Percentiles rank a stretch among this genome's conserved stretches.
These are phyloP conservation scores for Thelonectria discophora DNA, from an alignment of 2,329 filamentous ascomycete genomes.

Conservation along the genomic window DNA sequence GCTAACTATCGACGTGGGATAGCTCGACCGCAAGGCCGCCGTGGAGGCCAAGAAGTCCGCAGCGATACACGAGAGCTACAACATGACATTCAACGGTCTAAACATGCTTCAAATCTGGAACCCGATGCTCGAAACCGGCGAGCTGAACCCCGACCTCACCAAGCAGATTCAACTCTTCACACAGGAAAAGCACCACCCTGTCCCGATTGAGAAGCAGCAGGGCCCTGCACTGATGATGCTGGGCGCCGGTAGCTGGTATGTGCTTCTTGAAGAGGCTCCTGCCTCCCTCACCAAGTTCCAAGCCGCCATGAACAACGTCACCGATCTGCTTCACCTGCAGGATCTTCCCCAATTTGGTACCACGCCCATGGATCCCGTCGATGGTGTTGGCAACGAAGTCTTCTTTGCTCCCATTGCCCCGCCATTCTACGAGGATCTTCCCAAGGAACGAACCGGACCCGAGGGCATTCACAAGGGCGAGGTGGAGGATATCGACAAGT, in stretches of 20 bases:
- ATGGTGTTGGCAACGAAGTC: slow-evolving; percentile 43
- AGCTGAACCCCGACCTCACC: slow-evolving; percentile 37
- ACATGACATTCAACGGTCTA: slow-evolving; percentile 55
- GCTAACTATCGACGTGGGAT: background rate
- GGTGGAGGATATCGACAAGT: slow-evolving; percentile 37
- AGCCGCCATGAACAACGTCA: slow-evolving; percentile 38
- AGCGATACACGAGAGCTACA: slow-evolving; percentile 34
- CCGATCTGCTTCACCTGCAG: slow-evolving; percentile 31
- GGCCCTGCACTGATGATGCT: slow-evolving; percentile 39
- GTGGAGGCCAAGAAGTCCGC: slow-evolving; percentile 11
- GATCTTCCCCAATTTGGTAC: slow-evolving; percentile 35
- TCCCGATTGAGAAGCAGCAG: slow-evolving; percentile 29
- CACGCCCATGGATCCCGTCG: slow-evolving; percentile 34
- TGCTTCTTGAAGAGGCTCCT: slow-evolving; percentile 13
- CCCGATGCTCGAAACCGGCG: slow-evolving; percentile 62
- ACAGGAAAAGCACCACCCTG: slow-evolving; percentile 31
- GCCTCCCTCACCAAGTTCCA: slow-evolving; percentile 30
- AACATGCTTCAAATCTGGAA: slow-evolving; percentile 69
- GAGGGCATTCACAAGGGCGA: slow-evolving; percentile 37
- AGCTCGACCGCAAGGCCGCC: slow-evolving; percentile 39
- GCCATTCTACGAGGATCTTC: slow-evolving; percentile 36
- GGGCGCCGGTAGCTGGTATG: slow-evolving; percentile 41
- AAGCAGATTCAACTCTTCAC: slow-evolving; percentile 37
- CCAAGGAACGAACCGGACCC: slow-evolving; percentile 25
- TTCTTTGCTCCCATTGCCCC: slow-evolving; percentile 42